A percentile compares a stretch with the other conserved stretches of the same genome.
phyloP scores from a whole-genome alignment of 1,284 basidiomycete species.

The Ceratobasidium sp. region DNA sequence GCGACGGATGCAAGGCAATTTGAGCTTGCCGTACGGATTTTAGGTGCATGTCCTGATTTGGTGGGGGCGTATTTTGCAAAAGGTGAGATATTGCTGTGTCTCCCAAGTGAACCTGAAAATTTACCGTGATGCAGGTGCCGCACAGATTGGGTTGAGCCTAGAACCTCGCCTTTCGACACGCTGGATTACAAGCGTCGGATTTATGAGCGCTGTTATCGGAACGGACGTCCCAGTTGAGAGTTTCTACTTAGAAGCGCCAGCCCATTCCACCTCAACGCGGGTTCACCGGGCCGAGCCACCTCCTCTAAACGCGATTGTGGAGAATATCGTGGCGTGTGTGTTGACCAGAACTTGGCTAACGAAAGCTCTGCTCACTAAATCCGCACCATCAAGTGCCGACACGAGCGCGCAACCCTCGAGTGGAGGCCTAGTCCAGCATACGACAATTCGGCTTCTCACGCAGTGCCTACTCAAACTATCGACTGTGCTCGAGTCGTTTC shows the following conservation, averaged over 20 bases:
- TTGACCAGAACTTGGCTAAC: constrained; percentile 77
- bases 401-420: constrained; percentile 59
- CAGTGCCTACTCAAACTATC: constrained; percentile 79
- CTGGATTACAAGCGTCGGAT: constrained; percentile 89
- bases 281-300: constrained; percentile 64
- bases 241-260: constrained; percentile 22
- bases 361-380: constrained; percentile 68
- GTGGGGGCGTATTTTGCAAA: constrained; percentile 59
- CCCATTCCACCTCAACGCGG: not conserved
- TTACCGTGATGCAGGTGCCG: constrained; percentile 66
- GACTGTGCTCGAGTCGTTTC: constrained; percentile 65
- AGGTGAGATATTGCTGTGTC: constrained; percentile 61
- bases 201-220: constrained; percentile 59
- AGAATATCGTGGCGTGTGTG: constrained; percentile 79
- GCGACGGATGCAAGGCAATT: constrained; percentile 89
- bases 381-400: not conserved
- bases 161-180: constrained; percentile 88
- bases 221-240: constrained; percentile 8
- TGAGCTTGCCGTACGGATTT: constrained; percentile 82
- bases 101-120: not conserved
- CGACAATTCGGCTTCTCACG: constrained; percentile 76
- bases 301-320: constrained; percentile 72
- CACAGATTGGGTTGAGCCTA: constrained; percentile 75
- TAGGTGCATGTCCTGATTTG: constrained; percentile 86
- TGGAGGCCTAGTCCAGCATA: constrained; percentile 80